Conservation (phyloP, 1,284 basidiomycete genomes). For the Leccinum fallax region DNA sequence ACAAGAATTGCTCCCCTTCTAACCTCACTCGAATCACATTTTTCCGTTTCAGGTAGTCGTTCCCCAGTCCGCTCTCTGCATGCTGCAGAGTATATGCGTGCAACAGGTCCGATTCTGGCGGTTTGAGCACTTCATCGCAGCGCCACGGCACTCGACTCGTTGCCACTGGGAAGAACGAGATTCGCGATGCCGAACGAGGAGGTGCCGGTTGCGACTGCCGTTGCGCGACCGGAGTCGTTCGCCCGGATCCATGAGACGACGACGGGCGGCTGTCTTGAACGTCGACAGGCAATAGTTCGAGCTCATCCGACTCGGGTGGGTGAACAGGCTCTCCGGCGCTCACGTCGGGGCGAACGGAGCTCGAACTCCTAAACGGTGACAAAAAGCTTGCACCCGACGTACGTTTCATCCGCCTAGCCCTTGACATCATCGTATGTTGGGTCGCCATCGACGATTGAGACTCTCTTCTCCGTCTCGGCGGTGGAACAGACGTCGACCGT, state of each 20-base stretch:
- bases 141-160: slow-evolving; percentile 16
- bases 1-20: slow-evolving; percentile 95
- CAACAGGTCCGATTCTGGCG: slow-evolving; percentile 52
- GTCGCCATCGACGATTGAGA: slow-evolving; percentile 32
- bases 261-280: slow-evolving; percentile 24
- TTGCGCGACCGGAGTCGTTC: slow-evolving; percentile 14
- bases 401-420: slow-evolving; percentile 24
- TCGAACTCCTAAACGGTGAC: slow-evolving; percentile 30
- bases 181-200: slow-evolving; percentile 25
- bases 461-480: slow-evolving; percentile 11
- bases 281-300: slow-evolving; percentile 32
- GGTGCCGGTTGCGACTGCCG: slow-evolving; percentile 12
- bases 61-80: slow-evolving; percentile 92
- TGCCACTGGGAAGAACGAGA: slow-evolving; percentile 18
- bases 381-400: slow-evolving; percentile 30
- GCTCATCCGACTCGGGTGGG: slow-evolving; percentile 21
- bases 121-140: slow-evolving; percentile 38
- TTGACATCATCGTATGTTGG: slow-evolving; percentile 17
- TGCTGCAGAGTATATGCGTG: slow-evolving; percentile 82
- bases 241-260: slow-evolving; percentile 25
- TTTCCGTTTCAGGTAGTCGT: slow-evolving; percentile 92
- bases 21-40: slow-evolving; percentile 94
- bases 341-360: slow-evolving; percentile 12
- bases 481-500: slow-evolving; percentile 10
- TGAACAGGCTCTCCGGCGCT: slow-evolving; percentile 16